These are phyloP conservation scores for Apiospora arundinis DNA, from an alignment of 2,329 filamentous ascomycete species.

Conservation along the genomic window DNA sequence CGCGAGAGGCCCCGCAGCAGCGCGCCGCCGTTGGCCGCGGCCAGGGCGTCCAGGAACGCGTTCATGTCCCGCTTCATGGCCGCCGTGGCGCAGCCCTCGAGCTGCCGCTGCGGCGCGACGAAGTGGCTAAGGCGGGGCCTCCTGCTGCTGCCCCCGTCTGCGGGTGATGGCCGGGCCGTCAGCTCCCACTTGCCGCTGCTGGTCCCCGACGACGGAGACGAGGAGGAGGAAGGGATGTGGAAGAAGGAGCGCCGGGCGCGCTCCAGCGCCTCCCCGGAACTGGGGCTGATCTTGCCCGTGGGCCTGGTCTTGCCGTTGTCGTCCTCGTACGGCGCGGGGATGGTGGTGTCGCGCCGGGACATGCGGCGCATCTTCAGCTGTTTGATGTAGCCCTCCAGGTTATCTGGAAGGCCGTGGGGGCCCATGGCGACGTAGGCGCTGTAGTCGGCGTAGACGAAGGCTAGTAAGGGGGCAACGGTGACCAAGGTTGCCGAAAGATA, in stretches of 20 bases:
- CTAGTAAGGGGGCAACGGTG: conserved; percentile 3
- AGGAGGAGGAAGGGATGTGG: background rate
- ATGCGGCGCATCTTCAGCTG: conserved; percentile 30
- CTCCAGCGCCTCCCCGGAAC: background rate
- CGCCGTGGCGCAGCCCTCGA: conserved; percentile 24
- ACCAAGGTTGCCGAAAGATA: background rate
- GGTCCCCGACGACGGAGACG: too few species aligned
- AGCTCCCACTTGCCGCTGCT: background rate
- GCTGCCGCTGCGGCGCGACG: conserved; percentile 31
- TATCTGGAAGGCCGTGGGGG: conserved; percentile 24
- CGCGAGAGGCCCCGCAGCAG: conserved; percentile 27
- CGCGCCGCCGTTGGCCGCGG: conserved; percentile 20
- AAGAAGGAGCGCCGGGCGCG: background rate
- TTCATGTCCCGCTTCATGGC: conserved; percentile 28
- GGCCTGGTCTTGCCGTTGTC: conserved; percentile 28
- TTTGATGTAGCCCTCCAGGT: conserved; percentile 20
- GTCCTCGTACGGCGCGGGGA: conserved; percentile 32
- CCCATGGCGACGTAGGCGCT: conserved; percentile 23
- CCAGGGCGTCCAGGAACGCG: conserved; percentile 24
- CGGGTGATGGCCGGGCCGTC: background rate
- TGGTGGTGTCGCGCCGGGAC: conserved; percentile 34
- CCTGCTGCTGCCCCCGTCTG: background rate
- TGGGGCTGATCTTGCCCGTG: background rate
- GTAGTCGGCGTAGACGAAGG: conserved; percentile 22
- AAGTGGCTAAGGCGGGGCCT: conserved; percentile 27